These are phyloP conservation scores for Puccinia hordei DNA, from an alignment of 1,284 basidiomycete genomes.

Conservation along the genomic window DNA sequence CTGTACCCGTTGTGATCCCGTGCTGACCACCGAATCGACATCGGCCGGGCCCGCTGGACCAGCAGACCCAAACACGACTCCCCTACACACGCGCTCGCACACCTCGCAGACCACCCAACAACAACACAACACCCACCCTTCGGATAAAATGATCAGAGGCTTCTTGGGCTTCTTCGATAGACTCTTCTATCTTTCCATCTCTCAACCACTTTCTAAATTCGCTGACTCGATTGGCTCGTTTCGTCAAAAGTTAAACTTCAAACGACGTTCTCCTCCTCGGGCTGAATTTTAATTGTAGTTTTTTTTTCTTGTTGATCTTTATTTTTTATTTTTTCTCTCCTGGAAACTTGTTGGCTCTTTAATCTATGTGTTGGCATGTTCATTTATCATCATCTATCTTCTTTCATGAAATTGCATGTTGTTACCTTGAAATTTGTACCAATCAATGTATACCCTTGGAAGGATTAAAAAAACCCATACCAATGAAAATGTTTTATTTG, in stretches of 20 bases:
- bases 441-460: no score
- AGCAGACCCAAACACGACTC: background rate
- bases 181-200: slow-evolving; percentile 1
- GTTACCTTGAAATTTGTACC: no score
- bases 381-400: no score
- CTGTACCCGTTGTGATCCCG: background rate
- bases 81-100: background rate
- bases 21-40: background rate
- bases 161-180: slow-evolving; percentile 12
- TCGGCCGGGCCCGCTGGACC: background rate
- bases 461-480: no score
- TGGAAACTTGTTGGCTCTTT: background rate
- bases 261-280: background rate
- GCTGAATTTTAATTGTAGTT: background rate
- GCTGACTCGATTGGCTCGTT: background rate
- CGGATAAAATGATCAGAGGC: background rate
- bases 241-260: background rate
- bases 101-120: background rate
- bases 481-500: no score
- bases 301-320: background rate
- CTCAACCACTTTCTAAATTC: slow-evolving; percentile 10
- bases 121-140: background rate
- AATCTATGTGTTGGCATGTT: no score
- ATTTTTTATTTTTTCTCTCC: background rate
- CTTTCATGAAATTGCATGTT: no score